Evolutionary conservation across 192 early-diverging fungal genomes (phyloP).

Genomic region (Dissophora globulifera): DNA sequence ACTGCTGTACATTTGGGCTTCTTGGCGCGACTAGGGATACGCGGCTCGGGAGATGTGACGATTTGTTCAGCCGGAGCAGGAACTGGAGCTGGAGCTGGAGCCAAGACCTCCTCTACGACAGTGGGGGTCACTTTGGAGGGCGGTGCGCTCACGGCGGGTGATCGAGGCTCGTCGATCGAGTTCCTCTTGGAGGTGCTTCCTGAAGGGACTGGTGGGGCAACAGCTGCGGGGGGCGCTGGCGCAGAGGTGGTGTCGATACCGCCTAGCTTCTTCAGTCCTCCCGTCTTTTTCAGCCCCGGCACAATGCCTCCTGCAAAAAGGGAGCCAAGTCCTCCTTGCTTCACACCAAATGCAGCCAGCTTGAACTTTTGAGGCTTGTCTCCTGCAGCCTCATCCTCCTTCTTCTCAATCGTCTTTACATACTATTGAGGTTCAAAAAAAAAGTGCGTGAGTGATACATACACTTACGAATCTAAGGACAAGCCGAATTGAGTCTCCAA

Average conservation of each 20-base stretch:
- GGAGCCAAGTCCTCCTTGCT: constrained; percentile 81
- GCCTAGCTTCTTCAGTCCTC: constrained; percentile 33
- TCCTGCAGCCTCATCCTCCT: constrained; percentile 22
- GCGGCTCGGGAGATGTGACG: constrained; percentile 24
- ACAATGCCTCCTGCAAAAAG: constrained; percentile 78
- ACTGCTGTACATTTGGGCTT: constrained; percentile 37
- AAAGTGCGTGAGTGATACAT: too few relatives aligned
- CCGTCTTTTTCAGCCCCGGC: constrained; percentile 72
- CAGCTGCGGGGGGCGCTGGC: not conserved
- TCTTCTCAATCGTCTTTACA: constrained; percentile 50
- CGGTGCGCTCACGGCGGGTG: constrained; percentile 10
- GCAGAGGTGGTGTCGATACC: constrained; percentile 1
- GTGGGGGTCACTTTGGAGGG: constrained; percentile 27
- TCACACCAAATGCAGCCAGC: constrained; percentile 81
- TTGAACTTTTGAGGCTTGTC: constrained; percentile 62
- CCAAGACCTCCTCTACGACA: constrained; percentile 20
- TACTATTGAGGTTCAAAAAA: too few relatives aligned
- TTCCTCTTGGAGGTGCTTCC: constrained; percentile 20
- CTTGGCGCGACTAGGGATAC: constrained; percentile 43
- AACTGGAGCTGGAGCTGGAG: constrained; percentile 16
- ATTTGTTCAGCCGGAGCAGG: not conserved
- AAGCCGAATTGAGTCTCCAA: too few relatives aligned
- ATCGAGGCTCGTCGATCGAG: constrained; percentile 38
- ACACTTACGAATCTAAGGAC: too few relatives aligned
- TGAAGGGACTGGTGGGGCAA: not conserved